A percentile compares a stretch with the other conserved stretches of the same genome.
Evolutionary conservation across 2,329 filamentous ascomycete genomes (phyloP).

Genomic region (Pyrenochaeta sp.): DNA sequence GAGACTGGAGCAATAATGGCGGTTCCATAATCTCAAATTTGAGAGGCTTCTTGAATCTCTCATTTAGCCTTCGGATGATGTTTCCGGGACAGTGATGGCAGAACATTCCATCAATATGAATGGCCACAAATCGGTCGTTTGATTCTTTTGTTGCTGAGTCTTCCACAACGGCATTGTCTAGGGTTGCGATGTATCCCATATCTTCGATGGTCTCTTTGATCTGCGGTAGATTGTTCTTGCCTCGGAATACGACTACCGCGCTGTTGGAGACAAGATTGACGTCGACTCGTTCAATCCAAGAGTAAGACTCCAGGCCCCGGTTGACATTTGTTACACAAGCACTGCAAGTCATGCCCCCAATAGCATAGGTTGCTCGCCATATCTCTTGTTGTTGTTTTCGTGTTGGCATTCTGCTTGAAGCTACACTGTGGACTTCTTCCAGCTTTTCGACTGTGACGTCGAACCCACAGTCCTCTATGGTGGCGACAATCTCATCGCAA

Average conservation of each 20-base stretch:
- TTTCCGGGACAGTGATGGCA: conserved; percentile 57
- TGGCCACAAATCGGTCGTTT: conserved; percentile 39
- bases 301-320: conserved; percentile 53
- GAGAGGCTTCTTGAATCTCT: conserved; percentile 53
- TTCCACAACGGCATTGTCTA: conserved; percentile 41
- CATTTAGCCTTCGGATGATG: conserved; percentile 61
- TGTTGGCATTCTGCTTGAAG: background rate
- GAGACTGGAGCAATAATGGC: conserved; percentile 64
- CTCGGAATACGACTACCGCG: conserved; percentile 57
- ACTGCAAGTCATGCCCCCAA: conserved; percentile 66
- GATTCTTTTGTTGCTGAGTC: conserved; percentile 19
- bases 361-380: conserved; percentile 56
- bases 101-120: conserved; percentile 54
- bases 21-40: conserved; percentile 61
- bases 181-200: conserved; percentile 50
- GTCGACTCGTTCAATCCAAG: conserved; percentile 57
- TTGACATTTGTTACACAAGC: conserved; percentile 61
- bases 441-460: conserved; percentile 50
- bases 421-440: conserved; percentile 19
- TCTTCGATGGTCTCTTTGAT: conserved; percentile 61
- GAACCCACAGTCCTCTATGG: conserved; percentile 59
- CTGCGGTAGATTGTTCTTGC: conserved; percentile 53
- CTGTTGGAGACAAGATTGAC: conserved; percentile 62
- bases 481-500: conserved; percentile 54
- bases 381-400: conserved; percentile 26